These are phyloP conservation scores for Trametes elegans DNA, from an alignment of 768 basidiomycete genomes.

Conservation along the genomic window DNA sequence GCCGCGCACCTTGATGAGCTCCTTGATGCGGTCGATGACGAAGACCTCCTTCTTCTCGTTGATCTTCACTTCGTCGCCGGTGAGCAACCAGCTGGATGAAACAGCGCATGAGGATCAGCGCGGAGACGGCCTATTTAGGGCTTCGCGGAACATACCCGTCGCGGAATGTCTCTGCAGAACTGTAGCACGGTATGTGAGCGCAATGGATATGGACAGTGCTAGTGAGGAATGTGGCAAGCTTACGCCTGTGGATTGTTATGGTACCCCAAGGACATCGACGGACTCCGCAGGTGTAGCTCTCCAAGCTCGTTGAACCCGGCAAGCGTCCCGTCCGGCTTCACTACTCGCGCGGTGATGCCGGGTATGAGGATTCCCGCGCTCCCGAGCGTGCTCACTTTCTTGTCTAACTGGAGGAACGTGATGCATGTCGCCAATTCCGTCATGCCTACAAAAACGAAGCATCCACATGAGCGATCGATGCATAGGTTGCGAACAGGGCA, in stretches of 20 bases:
- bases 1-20: conserved; percentile 65
- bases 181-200: conserved; percentile 31
- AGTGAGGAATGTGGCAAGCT: conserved; percentile 27
- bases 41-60: conserved; percentile 60
- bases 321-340: conserved; percentile 56
- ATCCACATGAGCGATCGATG: no score
- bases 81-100: conserved; percentile 56
- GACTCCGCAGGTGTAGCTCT: conserved; percentile 50
- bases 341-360: conserved; percentile 51
- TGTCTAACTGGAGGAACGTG: conserved; percentile 45
- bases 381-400: conserved; percentile 51
- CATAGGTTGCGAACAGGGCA: neutral
- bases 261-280: conserved; percentile 44
- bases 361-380: conserved; percentile 50
- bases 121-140: neutral
- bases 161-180: conserved; percentile 63
- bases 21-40: conserved; percentile 72
- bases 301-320: conserved; percentile 58
- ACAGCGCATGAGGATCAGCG: no score
- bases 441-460: conserved; percentile 46
- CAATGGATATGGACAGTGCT: no score
- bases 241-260: conserved; percentile 61
- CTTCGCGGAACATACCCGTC: conserved; percentile 44
- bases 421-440: conserved; percentile 61
- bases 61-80: conserved; percentile 68